Base-by-base conservation (phyloP, 768 basidiomycete genomes). In the Suillus discolor region DNA sequence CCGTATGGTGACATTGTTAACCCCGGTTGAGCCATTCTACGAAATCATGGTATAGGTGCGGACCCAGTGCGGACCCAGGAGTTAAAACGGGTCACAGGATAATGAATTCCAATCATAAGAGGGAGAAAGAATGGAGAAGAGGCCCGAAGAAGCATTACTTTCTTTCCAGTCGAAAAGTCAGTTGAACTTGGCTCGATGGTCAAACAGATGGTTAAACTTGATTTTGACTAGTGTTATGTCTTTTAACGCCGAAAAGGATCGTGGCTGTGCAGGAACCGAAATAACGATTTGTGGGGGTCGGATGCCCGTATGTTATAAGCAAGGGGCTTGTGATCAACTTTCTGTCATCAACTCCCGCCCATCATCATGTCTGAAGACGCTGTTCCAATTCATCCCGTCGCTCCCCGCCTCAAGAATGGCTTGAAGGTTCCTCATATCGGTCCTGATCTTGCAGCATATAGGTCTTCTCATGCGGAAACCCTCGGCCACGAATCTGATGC, bases 401-500 rank as follows among this genome's bases (percentile, higher is more conserved):
- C 93, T 5, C 86, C 90, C 54, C 90, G 94, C 64, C 74, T 96
- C 67, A 81, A 85, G 68, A 75, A 84, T 53, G 88, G 88, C 12
- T 73, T 75, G 55, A 91, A 90, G 75, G 85, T 71, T 34, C 92
- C 93, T 3, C 94, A 97, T 75, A 72, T 98, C 31, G 91, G 90
- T 0, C 94, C 94, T 20, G 82, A 90, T 75, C 84, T 90, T 70
- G 77, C 89, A n/a, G 89, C 89, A 16, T 97, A 97, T 79, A 81
- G 78, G 66, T 74, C 76, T 8, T 84, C 84, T 28, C 94, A 96
- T 78, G 78, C 80, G 6, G 78, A 87, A 75, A 93, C 93, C 15
- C 72, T 97, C 38, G 96, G 93, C 28, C 81, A 86, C 62, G 85
- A 87, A 70, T 88, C 87, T 16, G 95, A 98, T 72, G 81, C 83